These are phyloP conservation scores for Hypsizygus marmoreus DNA, from an alignment of 768 basidiomycete species.

Conservation along the genomic window DNA sequence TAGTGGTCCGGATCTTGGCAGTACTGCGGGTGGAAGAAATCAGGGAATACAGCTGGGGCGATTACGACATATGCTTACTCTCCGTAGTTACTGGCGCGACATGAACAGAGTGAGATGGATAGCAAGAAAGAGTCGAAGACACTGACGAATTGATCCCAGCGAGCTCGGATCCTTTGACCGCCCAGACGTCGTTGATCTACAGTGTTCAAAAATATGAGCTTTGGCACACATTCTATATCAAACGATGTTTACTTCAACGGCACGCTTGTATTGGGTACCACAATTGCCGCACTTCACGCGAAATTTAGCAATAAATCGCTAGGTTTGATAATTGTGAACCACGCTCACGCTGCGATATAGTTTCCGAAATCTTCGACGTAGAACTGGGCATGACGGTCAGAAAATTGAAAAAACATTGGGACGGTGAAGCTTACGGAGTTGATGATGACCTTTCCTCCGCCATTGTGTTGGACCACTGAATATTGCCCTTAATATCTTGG, in stretches of 20 bases:
- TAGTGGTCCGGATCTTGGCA: constrained; percentile 33
- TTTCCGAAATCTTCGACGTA: constrained; percentile 41
- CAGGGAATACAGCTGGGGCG: neutral
- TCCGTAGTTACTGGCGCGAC: constrained; percentile 35
- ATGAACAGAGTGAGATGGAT: neutral
- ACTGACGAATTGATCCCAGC: constrained; percentile 36
- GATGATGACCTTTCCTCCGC: constrained; percentile 37
- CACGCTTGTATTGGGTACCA: constrained; percentile 29
- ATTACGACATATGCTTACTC: constrained; percentile 24
- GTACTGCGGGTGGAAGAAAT: constrained; percentile 20
- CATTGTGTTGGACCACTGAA: constrained; percentile 38
- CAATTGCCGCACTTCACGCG: constrained; percentile 33
- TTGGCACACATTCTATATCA: neutral
- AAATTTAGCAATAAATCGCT: neutral
- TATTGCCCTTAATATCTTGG: neutral
- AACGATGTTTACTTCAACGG: constrained; percentile 16
- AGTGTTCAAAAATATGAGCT: neutral
- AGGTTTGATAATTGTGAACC: too few relatives aligned
- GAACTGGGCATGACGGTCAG: constrained; percentile 25
- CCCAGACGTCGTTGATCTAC: constrained; percentile 35
- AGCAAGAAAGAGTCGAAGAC: neutral
- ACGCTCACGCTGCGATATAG: constrained; percentile 36
- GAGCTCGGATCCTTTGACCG: constrained; percentile 29
- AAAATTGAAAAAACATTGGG: neutral
- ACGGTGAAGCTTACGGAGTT: constrained; percentile 30